Evolutionary conservation across 2,329 filamentous ascomycete genomes (phyloP).

Genomic region (Verticillium tricorpus): DNA sequence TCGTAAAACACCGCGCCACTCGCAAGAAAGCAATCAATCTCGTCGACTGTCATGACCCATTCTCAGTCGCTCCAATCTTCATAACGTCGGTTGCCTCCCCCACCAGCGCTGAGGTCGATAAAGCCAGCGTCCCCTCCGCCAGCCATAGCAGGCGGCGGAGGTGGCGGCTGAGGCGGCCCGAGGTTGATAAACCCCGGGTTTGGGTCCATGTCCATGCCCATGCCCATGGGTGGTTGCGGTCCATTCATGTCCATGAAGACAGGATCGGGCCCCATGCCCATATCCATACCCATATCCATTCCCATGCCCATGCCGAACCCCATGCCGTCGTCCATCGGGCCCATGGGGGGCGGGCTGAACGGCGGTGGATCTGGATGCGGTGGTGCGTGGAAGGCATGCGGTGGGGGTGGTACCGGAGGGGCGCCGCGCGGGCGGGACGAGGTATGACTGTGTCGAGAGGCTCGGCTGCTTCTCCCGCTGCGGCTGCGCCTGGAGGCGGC

Average conservation of each 20-base stretch:
- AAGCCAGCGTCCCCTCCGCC: conserved; percentile 7
- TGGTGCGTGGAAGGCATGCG: neutral
- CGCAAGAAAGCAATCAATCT: neutral
- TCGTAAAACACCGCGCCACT: neutral
- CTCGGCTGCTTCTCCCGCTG: conserved; percentile 5
- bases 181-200: neutral
- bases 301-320: neutral
- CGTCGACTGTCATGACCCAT: neutral
- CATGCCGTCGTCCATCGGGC: neutral
- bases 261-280: neutral
- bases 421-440: conserved; percentile 2
- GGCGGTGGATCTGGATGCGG: neutral
- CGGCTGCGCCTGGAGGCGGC: conserved; percentile 6
- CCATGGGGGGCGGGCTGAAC: neutral
- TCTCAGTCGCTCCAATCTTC: conserved; percentile 7
- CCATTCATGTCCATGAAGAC: conserved; percentile 1
- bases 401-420: conserved; percentile 4
- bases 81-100: conserved; percentile 6
- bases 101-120: conserved; percentile 8
- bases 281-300: neutral
- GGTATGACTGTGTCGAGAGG: neutral
- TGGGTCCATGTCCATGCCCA: neutral
- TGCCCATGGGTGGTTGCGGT: neutral
- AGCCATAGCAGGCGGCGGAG: neutral
- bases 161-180: neutral